Base-by-base conservation (phyloP, 2,329 filamentous ascomycete species). In the Colletotrichum shisoi region DNA sequence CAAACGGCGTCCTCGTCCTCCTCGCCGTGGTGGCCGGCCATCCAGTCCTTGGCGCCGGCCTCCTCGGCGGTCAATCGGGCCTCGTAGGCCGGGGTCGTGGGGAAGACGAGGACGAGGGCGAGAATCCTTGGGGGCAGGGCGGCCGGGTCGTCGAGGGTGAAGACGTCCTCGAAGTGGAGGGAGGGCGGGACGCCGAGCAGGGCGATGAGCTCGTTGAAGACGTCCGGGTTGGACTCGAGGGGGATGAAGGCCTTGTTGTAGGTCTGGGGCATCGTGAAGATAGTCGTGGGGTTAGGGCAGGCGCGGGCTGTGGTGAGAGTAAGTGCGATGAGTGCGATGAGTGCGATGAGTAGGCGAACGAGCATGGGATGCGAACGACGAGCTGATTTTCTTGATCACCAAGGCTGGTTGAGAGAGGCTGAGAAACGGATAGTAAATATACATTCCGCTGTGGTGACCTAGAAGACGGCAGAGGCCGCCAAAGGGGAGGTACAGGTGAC, bases 31-130 rank as follows among this genome's bases (percentile, higher is more conserved):
- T 31, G 62, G 34, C 31, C 58, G 1, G 68, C 61, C 42, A 52
- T 52, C 65, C 73, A 72, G 19, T 71, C 62, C 8, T 56, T n/a
- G 0, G 56, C 53, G 2, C n/a, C 40, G 15, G 51, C 53, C 11
- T 73, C 71, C 4, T 67, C 57, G 5, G 34, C 75, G 48, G 76
- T 72, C 48, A 87, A 83, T 72, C 84, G 84, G 9, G 56, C 79
- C 76, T 90, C 87, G 77, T 90, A 91, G 52, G 82, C 83, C 46
- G 80, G 72, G 24, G 82, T 87, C 59, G 90, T 84, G 44, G 89
- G 88, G 75, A 90, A 91, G 71, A 91, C 86, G 71, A 92, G 84
- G 57, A 92, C 84, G 49, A 91, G 83, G 13, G 89, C 89, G 71
- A 89, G 80, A 2, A 87, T 59, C 21, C 57, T 65, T 1, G 44